A percentile compares a stretch with the other conserved stretches of the same genome.
Evolutionary conservation across 345 rosid species (phyloP).

Genomic region (Brassica carinata): DNA sequence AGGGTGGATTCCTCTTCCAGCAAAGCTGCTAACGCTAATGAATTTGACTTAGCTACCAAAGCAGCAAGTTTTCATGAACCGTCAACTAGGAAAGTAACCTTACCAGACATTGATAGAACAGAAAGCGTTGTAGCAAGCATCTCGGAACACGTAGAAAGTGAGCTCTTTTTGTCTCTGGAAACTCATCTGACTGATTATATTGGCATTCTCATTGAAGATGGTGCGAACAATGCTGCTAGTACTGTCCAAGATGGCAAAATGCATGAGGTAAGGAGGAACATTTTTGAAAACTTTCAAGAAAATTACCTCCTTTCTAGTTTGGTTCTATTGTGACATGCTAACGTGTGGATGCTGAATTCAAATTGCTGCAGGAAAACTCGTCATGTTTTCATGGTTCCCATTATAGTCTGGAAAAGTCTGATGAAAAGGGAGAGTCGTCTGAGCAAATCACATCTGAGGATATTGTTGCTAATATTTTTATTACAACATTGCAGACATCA

Average conservation of each 20-base stretch:
- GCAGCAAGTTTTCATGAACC: conserved; percentile 31
- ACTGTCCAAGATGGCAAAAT: conserved; percentile 38
- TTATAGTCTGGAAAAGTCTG: conserved; percentile 23
- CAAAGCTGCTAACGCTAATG: conserved; percentile 49
- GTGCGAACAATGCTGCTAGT: conserved; percentile 42
- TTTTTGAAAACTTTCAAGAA: conserved; percentile 1
- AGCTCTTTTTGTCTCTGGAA: conserved; percentile 63
- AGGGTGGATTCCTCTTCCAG: conserved; percentile 42
- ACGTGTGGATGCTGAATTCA: conserved; percentile 21
- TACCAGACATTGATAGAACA: conserved; percentile 19
- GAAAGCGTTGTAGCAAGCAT: conserved; percentile 44
- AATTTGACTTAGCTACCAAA: conserved; percentile 43
- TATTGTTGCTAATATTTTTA: conserved; percentile 44
- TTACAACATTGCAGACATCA: conserved; percentile 49
- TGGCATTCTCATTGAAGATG: conserved; percentile 56
- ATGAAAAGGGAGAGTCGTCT: conserved; percentile 38
- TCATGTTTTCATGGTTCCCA: conserved; percentile 27
- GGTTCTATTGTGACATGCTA: conserved; percentile 15
- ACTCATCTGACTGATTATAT: conserved; percentile 49
- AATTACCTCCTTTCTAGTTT: conserved; percentile 11
- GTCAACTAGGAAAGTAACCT: conserved; percentile 36
- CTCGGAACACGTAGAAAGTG: conserved; percentile 55
- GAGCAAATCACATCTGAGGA: conserved; percentile 40
- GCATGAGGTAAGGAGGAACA: conserved; percentile 44
- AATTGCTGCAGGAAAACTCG: conserved; percentile 48